phyloP scores from a whole-genome alignment of 768 basidiomycete species.

The Coprinopsis strossmayeri region DNA sequence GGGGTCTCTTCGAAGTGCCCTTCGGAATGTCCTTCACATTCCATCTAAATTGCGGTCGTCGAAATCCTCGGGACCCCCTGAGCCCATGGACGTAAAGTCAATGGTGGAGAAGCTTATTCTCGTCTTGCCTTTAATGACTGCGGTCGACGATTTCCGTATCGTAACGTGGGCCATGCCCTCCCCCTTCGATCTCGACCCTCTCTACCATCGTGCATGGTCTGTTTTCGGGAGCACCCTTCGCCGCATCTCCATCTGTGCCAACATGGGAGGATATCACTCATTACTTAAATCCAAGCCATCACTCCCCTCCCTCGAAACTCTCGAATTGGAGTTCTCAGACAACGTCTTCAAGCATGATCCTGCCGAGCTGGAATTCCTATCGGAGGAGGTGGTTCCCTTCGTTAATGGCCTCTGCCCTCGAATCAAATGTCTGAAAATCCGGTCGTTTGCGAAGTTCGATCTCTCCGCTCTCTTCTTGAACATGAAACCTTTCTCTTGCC shows the following conservation, averaged over 20 bases:
- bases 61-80: background rate
- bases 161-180: conserved; percentile 31
- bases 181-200: conserved; percentile 20
- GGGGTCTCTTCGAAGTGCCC: conserved; percentile 11
- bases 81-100: conserved; percentile 16
- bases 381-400: conserved; percentile 31
- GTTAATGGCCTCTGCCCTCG: conserved; percentile 28
- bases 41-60: background rate
- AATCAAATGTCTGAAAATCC: conserved; percentile 28
- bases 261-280: conserved; percentile 27
- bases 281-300: conserved; percentile 26
- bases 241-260: conserved; percentile 29
- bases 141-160: conserved; percentile 25
- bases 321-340: conserved; percentile 34
- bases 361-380: conserved; percentile 19
- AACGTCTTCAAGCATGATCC: conserved; percentile 18
- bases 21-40: conserved; percentile 8
- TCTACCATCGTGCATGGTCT: conserved; percentile 32
- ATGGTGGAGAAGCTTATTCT: conserved; percentile 24
- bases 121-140: conserved; percentile 15
- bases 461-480: conserved; percentile 32
- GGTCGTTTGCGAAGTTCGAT: conserved; percentile 35
- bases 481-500: conserved; percentile 24
- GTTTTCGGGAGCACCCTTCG: conserved; percentile 31
- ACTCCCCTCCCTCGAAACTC: conserved; percentile 24